Conservation (phyloP, 176 grass and related monocot genomes). For the Ananas comosus region DNA sequence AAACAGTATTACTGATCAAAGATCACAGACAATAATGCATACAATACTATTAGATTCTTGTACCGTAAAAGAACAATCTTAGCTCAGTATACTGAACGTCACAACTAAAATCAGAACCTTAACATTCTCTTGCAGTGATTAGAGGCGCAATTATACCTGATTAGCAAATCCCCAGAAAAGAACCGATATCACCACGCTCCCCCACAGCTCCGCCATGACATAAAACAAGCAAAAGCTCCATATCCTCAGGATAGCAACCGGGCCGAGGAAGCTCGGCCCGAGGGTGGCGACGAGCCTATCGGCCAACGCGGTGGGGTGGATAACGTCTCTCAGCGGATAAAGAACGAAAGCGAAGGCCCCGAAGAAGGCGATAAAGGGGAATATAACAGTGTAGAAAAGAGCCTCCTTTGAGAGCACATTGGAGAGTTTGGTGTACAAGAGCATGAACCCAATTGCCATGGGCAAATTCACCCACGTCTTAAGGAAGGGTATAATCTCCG, state of each 20-base stretch:
- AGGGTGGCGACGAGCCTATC: slow-evolving; percentile 65
- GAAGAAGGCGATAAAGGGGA: slow-evolving; percentile 88
- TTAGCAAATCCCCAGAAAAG: slow-evolving; percentile 93
- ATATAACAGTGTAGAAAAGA: slow-evolving; percentile 78
- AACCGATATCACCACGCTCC: slow-evolving; percentile 81
- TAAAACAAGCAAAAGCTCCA: slow-evolving; percentile 94
- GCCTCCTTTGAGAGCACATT: slow-evolving; percentile 58
- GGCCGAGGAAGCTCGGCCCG: slow-evolving; percentile 66
- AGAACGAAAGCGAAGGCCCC: slow-evolving; percentile 67
- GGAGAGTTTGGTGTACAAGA: slow-evolving; percentile 83
- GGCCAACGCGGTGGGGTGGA: slow-evolving; percentile 62
- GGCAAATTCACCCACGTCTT: slow-evolving; percentile 91
- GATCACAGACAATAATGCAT: background rate
- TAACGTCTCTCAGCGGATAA: slow-evolving; percentile 56
- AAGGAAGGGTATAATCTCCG: slow-evolving; percentile 80
- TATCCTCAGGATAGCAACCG: slow-evolving; percentile 65
- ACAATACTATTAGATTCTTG: background rate
- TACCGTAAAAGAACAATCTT: background rate
- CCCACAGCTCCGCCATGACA: slow-evolving; percentile 93
- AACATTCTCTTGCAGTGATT: background rate
- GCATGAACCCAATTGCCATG: slow-evolving; percentile 84
- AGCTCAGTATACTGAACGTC: background rate
- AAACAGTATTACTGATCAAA: background rate
- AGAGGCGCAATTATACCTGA: slow-evolving; percentile 28
- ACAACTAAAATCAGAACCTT: too few relatives aligned